Evolutionary conservation across 2,329 filamentous ascomycete genomes (phyloP), one percentile per base, ranked within the genome.

Genomic region (Fulvia fulva): DNA sequence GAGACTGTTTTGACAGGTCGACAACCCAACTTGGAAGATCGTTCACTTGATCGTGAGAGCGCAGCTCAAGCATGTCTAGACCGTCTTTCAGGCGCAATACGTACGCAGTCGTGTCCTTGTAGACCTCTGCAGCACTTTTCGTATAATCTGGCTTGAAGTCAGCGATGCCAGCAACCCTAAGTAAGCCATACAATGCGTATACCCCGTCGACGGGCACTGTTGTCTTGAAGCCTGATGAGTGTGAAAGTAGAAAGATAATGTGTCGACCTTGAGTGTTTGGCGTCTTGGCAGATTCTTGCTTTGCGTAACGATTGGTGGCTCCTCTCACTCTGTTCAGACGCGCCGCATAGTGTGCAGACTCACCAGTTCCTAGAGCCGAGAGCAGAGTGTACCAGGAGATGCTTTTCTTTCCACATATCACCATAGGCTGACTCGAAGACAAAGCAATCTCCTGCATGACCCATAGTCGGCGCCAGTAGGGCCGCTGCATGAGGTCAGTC

Each of bases 151-250:
- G 23, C 46, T 50, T 1, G 12, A 28, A 50, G 22, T 50, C 23
- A 19, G n/a, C 46, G 22, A 50, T 26, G 4, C 28, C 23, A 12
- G 46, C 5, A 50, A 5, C 46, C 6, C 28, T 28, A 7, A 50
- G n/a, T 8, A 50, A 30, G 28, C 46, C 46, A 14, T 50, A 28
- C 8, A 50, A 23, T 21, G 46, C 46, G 28, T 28, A 28, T 16
- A 28, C 23, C 16, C 46, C 19, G 23, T 50, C 46, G 22, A 46
- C 41, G 45, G 45, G 14, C 44, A 50, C 43, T 8, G 53, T 56
- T n/a, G 53, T 25, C 14, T 50, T 37, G 32, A 47, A 49, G 43
- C 45, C 53, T 26, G 53, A 28, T 23, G 53, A 49, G 28, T 50
- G 23, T 41, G 37, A 19, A 41, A 41, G 37, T n/a, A 41, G 37